Base-by-base conservation (phyloP, 768 basidiomycete species). In the Pisolithus microcarpus region DNA sequence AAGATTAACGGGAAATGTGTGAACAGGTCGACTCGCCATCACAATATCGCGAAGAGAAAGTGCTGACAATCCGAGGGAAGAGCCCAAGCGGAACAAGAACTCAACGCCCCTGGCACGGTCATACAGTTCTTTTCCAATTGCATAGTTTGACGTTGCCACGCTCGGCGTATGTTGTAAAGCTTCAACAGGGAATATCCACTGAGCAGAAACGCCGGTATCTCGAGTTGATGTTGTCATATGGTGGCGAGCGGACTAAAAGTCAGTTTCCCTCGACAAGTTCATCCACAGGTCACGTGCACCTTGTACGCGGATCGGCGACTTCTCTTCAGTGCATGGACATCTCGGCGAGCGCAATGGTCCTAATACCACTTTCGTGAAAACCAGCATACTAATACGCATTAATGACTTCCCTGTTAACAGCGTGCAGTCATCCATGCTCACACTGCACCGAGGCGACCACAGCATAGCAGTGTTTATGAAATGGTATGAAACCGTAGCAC, bases 101-200 rank as follows among this genome's bases (percentile, higher is more conserved):
- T 92, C 90, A 53, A 91, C 78, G 30, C 90, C 90, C 67, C 84
- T 76, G 37, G 85, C 80, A 49, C 91, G 76, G 59, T 89, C 87
- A 62, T 85, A 85, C 19, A 91, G 74, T 62, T 91, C 85, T 56
- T 78, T 81, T 57, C 81, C 75, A 23, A 86, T 61, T 16, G 73
- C 58, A 24, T 71, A 70, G 11, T 54, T 57, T n/a, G 83, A 71
- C 13, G 70, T 69, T 59, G 71, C 72, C 19, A 67, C 65, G 16
- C 82, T 80, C 7, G 88, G 87, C 0, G 84, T 83, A 28, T 66
- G 66, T 43, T 72, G 63, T 16, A 91, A 71, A 11, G 81, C 75
- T 37, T 78, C 72, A 39, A 83, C 55, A 39, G 81, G 73, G 60
- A 91, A 89, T 1, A 87, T 60, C 88, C 88, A 91, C 69, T 91